These are phyloP conservation scores for Suhomyces choctaworum DNA, from an alignment of 1,139 yeast species.

Conservation along the genomic window DNA sequence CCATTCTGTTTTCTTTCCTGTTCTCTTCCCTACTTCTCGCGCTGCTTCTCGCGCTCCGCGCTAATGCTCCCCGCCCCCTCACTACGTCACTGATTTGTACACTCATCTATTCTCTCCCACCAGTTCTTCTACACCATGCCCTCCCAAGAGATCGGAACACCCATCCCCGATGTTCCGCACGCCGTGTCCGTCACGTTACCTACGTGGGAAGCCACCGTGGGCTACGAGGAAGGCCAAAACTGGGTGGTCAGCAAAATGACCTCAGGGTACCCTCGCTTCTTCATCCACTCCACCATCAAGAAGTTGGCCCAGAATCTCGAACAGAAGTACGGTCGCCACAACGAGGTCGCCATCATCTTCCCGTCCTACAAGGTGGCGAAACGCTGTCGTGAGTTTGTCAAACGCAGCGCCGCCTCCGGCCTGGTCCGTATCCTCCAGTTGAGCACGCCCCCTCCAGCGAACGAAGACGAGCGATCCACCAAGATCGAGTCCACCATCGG, in stretches of 20 bases:
- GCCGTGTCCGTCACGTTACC: slow-evolving; percentile 94
- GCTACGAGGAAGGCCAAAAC: slow-evolving; percentile 85
- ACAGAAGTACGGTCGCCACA: slow-evolving; percentile 70
- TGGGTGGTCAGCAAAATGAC: slow-evolving; percentile 81
- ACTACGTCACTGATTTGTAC: no score
- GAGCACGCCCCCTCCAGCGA: slow-evolving; percentile 67
- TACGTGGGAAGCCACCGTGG: slow-evolving; percentile 90
- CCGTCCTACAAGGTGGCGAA: slow-evolving; percentile 80
- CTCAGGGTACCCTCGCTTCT: slow-evolving; percentile 89
- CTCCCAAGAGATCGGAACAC: slow-evolving; percentile 64
- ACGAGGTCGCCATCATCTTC: slow-evolving; percentile 71
- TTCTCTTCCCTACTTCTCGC: no score
- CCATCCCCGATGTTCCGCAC: slow-evolving; percentile 89
- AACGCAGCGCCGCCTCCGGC: slow-evolving; percentile 30
- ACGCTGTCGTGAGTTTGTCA: slow-evolving; percentile 78
- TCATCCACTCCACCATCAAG: slow-evolving; percentile 72
- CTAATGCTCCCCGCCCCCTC: no score
- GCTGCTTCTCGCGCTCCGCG: no score
- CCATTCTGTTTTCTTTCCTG: no score
- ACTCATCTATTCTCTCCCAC: no score
- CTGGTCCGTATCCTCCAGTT: slow-evolving; percentile 73
- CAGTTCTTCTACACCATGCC: no score
- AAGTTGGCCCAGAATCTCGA: slow-evolving; percentile 53
- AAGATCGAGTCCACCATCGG: slow-evolving; percentile 69
- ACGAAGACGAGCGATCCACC: slow-evolving; percentile 57